Conservation (phyloP, 768 basidiomycete species). For the Termitomyces sp. region DNA sequence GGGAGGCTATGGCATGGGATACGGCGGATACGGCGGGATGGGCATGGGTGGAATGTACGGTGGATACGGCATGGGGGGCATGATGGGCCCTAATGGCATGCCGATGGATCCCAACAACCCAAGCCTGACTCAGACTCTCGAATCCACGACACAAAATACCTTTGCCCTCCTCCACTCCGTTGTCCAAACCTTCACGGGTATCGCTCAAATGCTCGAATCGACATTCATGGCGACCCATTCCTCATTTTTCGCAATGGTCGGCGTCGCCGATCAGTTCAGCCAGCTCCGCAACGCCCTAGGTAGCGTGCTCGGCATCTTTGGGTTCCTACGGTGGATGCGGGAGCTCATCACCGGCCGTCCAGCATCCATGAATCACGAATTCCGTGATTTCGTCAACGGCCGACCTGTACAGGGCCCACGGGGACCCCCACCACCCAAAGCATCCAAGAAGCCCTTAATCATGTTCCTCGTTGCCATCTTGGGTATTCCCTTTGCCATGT, state of each 20-base stretch:
- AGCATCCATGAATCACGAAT: slow-evolving; percentile 52
- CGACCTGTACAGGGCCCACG: slow-evolving; percentile 50
- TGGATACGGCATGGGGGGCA: slow-evolving; percentile 35
- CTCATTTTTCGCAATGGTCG: slow-evolving; percentile 94
- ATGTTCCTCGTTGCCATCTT: slow-evolving; percentile 92
- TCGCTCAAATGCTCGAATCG: slow-evolving; percentile 95
- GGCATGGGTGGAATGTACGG: slow-evolving; percentile 31
- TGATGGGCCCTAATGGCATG: slow-evolving; percentile 44
- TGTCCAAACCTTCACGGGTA: slow-evolving; percentile 91
- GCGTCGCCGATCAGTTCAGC: slow-evolving; percentile 92
- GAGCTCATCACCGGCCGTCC: slow-evolving; percentile 49
- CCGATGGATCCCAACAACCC: slow-evolving; percentile 50
- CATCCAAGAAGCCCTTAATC: slow-evolving; percentile 86
- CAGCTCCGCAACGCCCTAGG: slow-evolving; percentile 90
- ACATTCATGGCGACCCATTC: slow-evolving; percentile 98
- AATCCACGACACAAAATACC: slow-evolving; percentile 86
- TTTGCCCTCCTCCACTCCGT: slow-evolving; percentile 92
- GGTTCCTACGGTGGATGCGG: slow-evolving; percentile 82
- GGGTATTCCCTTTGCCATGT: slow-evolving; percentile 92
- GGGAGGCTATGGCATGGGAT: slow-evolving; percentile 31
- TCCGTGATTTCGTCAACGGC: slow-evolving; percentile 72
- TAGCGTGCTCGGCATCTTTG: slow-evolving; percentile 90
- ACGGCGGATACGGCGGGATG: slow-evolving; percentile 20
- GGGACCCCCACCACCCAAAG: slow-evolving; percentile 45
- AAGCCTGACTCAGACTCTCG: slow-evolving; percentile 82